Conservation (phyloP, 768 basidiomycete genomes). For the Rickenella mellea region DNA sequence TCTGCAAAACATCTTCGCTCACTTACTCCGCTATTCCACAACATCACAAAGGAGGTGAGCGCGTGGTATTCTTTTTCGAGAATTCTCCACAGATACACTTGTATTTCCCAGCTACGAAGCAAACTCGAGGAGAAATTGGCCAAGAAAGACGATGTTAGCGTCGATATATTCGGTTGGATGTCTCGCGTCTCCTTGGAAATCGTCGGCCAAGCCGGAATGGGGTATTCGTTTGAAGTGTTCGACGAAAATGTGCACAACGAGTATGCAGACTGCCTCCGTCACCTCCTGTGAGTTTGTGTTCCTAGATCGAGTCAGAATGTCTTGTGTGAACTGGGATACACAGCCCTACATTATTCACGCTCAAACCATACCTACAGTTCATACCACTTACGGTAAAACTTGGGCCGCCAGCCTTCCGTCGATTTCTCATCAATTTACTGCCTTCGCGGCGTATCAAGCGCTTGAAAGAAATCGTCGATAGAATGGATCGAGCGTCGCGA, state of each 20-base stretch:
- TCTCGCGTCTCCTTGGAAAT: slow-evolving; percentile 38
- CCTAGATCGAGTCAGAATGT: not conserved
- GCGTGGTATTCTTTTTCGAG: slow-evolving; percentile 9
- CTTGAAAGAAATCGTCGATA: slow-evolving; percentile 37
- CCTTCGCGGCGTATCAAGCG: slow-evolving; percentile 30
- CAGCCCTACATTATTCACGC: slow-evolving; percentile 9
- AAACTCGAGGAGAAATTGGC: not conserved
- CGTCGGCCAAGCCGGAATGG: slow-evolving; percentile 40
- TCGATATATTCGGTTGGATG: slow-evolving; percentile 25
- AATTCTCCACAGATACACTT: too few relatives aligned
- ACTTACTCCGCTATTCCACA: slow-evolving; percentile 2
- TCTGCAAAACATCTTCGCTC: not conserved
- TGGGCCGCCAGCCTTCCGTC: slow-evolving; percentile 31
- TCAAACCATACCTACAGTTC: slow-evolving; percentile 11
- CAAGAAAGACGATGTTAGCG: slow-evolving; percentile 7
- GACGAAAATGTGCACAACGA: slow-evolving; percentile 15
- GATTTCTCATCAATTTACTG: slow-evolving; percentile 31
- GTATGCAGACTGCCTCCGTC: slow-evolving; percentile 20
- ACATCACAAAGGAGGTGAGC: slow-evolving; percentile 2
- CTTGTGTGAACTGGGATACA: not conserved
- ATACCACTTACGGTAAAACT: slow-evolving; percentile 33
- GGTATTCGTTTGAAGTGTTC: slow-evolving; percentile 26
- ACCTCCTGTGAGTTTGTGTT: slow-evolving; percentile 18
- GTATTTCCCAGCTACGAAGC: not conserved
- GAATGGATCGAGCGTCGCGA: slow-evolving; percentile 33